phyloP scores from a whole-genome alignment of 768 basidiomycete species.

The Tulasnella sp. region DNA sequence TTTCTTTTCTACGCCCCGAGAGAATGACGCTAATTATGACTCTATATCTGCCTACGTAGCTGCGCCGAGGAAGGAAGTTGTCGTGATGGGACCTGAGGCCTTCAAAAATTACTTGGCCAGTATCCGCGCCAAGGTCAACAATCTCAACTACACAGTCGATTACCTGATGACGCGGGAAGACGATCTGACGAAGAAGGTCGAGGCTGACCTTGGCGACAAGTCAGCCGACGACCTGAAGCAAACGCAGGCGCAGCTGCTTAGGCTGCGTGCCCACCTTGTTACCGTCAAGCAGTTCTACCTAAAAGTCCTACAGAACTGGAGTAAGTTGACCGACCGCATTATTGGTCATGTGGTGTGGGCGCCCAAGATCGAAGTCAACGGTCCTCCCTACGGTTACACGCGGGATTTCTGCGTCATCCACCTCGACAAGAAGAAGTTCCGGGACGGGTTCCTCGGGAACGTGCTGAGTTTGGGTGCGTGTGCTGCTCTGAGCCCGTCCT shows the following conservation, averaged over 20 bases:
- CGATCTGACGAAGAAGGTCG: no score
- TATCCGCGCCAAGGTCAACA: conserved; percentile 35
- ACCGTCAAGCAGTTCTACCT: conserved; percentile 37
- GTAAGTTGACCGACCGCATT: conserved; percentile 38
- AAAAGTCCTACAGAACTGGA: conserved; percentile 40
- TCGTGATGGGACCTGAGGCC: conserved; percentile 40
- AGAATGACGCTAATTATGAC: conserved; percentile 37
- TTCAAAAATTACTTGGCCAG: conserved; percentile 37
- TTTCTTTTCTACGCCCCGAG: conserved; percentile 32
- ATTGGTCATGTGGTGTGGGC: conserved; percentile 44
- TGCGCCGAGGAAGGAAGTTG: conserved; percentile 40
- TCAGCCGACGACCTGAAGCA: no score
- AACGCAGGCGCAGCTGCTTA: no score
- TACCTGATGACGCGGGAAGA: no score
- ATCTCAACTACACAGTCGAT: conserved; percentile 32
- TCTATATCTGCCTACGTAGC: conserved; percentile 32
- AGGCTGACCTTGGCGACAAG: no score
- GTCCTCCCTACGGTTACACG: conserved; percentile 39
- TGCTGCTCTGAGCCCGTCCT: background rate
- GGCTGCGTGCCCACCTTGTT: no score
- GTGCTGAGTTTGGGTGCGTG: conserved; percentile 32
- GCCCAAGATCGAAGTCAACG: conserved; percentile 39
- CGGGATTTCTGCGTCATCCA: conserved; percentile 34
- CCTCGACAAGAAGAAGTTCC: conserved; percentile 34
- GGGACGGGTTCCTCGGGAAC: conserved; percentile 33